These are phyloP conservation scores for Lycium barbarum DNA, from an alignment of 257 asterid genomes.

Conservation along the genomic window DNA sequence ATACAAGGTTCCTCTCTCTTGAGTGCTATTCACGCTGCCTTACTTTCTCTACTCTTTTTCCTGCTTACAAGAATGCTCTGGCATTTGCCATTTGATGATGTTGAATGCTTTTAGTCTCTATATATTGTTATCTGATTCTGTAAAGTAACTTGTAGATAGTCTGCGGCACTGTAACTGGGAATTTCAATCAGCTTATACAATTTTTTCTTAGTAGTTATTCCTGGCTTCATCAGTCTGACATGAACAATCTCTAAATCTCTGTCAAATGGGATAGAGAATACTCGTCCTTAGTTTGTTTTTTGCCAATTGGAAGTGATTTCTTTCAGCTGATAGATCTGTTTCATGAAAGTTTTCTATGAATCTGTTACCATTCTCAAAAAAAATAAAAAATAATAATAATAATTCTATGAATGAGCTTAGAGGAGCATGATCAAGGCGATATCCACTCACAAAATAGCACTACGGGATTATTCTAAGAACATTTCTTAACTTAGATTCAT, in stretches of 20 bases:
- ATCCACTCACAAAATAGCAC: neutral
- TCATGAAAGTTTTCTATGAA: conserved; percentile 18
- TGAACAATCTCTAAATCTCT: conserved; percentile 15
- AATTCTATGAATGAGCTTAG: conserved; percentile 3
- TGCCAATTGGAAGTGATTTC: neutral
- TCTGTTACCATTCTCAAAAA: no score
- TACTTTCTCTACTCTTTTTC: neutral
- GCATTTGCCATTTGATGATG: neutral
- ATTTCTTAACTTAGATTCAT: neutral
- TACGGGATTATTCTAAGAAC: neutral
- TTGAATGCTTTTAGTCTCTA: neutral
- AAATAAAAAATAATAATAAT: no score
- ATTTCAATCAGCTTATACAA: neutral
- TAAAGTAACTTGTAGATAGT: neutral
- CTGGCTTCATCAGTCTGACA: conserved; percentile 4
- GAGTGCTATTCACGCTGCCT: neutral
- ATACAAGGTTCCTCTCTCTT: conserved; percentile 73
- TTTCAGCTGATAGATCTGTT: neutral
- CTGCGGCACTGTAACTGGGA: neutral
- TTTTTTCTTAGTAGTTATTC: neutral
- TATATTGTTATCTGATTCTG: neutral
- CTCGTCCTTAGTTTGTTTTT: neutral
- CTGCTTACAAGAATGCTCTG: neutral
- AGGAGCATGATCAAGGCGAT: conserved; percentile 10
- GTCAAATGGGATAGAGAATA: neutral